Evolutionary conservation across 2,329 filamentous ascomycete species (phyloP).

Genomic region (Nectriaceae sp.): DNA sequence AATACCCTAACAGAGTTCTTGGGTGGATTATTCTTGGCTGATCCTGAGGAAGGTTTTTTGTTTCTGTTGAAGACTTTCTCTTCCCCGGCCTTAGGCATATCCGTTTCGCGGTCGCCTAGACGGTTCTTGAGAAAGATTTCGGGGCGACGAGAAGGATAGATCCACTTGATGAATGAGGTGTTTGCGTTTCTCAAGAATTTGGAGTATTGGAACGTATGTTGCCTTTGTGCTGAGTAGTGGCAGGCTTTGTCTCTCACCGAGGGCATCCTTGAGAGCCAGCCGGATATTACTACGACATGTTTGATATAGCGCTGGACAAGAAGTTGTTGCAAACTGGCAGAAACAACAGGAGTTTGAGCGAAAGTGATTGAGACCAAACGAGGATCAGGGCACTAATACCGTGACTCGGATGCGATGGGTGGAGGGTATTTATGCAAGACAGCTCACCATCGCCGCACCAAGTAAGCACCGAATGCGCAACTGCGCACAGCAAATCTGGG

Average conservation of each 20-base stretch:
- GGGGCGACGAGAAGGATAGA: slow-evolving; percentile 13
- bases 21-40: slow-evolving; percentile 12
- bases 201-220: slow-evolving; percentile 2
- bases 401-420: too few relatives aligned
- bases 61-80: slow-evolving; percentile 22
- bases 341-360: too few relatives aligned
- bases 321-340: too few relatives aligned
- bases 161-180: slow-evolving; percentile 11
- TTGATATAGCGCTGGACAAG: slow-evolving; percentile 1
- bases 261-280: slow-evolving; percentile 26
- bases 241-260: slow-evolving; percentile 30
- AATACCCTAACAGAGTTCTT: slow-evolving; percentile 10
- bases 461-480: slow-evolving; percentile 8
- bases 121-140: slow-evolving; percentile 16
- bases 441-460: slow-evolving; percentile 7
- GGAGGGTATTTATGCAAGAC: slow-evolving; percentile 8
- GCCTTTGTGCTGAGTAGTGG: slow-evolving; percentile 16
- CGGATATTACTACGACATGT: slow-evolving; percentile 16
- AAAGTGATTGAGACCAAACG: too few relatives aligned
- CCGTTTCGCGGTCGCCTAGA: slow-evolving; percentile 25
- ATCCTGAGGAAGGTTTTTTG: slow-evolving; percentile 19
- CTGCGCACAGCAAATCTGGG: slow-evolving; percentile 7
- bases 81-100: slow-evolving; percentile 28
- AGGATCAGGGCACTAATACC: too few relatives aligned
- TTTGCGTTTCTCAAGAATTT: slow-evolving; percentile 10